Base-by-base conservation (phyloP, 1,139 yeast species). In the Candida mesenterica region DNA sequence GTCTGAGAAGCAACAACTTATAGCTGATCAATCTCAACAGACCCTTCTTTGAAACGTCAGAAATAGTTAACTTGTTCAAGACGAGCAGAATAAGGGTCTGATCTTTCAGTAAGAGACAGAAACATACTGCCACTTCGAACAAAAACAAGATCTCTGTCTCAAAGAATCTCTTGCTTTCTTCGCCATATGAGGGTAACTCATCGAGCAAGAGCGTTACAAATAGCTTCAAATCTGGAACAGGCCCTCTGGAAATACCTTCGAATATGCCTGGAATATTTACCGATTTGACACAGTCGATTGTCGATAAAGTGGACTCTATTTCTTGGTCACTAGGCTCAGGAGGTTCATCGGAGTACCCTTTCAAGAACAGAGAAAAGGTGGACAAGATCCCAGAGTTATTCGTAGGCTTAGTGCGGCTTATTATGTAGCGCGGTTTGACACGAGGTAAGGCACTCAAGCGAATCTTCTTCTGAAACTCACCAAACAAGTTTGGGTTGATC, bases 291-390 rank as follows among this genome's bases (percentile, higher is more conserved):
- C 97, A 90, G 47, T 90, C 96, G 38, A 84, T 64, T 0, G 96
- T 83, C 4, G 89, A 82, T 16, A 84, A 60, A 0, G 97, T 85
- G 2, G 88, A 76, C 43, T 89, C 96, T 33, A 94, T 82, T 50
- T 90, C 97, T 49, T 85, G 95, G 39, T 85, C 95, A 1, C 94
- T 77, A 3, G 98, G 98, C 55, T 90, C 97, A 5, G 86, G 83
- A 2, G 87, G 82, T 27, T 86, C 95, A 48, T 89, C 97, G 0
- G 84, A 71, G 41, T 83, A 79, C 12, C 97, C 94, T 46, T 94
- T 86, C 58, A 94, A 73, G 52, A 89, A 90, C 0, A 96, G 88
- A 1, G 97, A 89, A 48, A 94, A 82, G 0, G 97, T 85, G 1
- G 96, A 86, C 40, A 94, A 76, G 16, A 94, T 56, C 2, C 97